A percentile compares a stretch with the other conserved stretches of the same genome.
These are phyloP conservation scores for Pseudoneurospora amorphoporcata DNA, from an alignment of 495 filamentous ascomycete species.

Conservation along the genomic window DNA sequence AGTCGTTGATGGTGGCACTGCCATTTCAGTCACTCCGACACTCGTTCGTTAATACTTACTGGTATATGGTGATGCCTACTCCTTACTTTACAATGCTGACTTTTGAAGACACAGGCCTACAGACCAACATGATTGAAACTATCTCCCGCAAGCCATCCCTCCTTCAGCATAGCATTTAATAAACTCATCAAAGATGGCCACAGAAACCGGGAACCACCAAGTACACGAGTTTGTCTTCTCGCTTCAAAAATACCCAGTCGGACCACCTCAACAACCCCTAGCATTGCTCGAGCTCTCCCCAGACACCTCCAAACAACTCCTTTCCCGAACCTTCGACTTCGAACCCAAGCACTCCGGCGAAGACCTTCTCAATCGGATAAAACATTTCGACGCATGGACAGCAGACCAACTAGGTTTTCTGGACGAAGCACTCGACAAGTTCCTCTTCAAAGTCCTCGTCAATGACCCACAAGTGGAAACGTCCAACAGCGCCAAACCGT, in stretches of 20 bases:
- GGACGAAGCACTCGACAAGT: not conserved
- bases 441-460: not conserved
- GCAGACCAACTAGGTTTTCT: not conserved
- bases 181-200: not conserved
- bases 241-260: not conserved
- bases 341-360: not conserved
- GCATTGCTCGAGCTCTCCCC: not conserved
- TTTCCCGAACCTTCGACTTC: not conserved
- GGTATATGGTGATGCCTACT: not conserved
- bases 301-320: not conserved
- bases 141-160: not conserved
- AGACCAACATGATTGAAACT: not conserved
- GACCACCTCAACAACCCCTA: not conserved
- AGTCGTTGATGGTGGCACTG: not conserved
- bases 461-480: not conserved
- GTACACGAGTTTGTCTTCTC: not conserved
- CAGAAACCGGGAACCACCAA: not conserved
- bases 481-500: not conserved
- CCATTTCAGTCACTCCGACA: not conserved
- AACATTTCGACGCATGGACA: not conserved
- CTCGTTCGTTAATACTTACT: not conserved
- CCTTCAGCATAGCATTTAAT: no score
- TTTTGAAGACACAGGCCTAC: not conserved
- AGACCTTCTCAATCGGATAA: not conserved
- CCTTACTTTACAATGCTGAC: not conserved